These are phyloP conservation scores for Tilletia walkeri DNA, from an alignment of 1,284 basidiomycete genomes.

Conservation along the genomic window DNA sequence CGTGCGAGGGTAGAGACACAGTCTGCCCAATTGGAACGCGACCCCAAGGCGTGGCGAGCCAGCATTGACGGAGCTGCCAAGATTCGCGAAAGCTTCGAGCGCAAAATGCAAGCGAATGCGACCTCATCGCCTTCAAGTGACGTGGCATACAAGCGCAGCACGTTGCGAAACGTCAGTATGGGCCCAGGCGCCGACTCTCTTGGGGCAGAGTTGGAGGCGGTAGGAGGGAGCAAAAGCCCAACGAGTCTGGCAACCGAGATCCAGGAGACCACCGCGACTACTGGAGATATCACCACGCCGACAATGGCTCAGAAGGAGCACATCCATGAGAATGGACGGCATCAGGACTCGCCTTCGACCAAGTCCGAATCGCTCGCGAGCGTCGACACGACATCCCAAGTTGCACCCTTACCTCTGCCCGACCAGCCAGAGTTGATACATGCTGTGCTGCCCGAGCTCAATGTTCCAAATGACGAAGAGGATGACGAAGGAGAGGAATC, in stretches of 20 bases:
- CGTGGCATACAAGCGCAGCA: not conserved
- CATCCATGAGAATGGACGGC: not conserved
- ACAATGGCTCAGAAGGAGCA: not conserved
- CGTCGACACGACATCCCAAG: too few relatives aligned
- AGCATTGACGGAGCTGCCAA: constrained; percentile 48
- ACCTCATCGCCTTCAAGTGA: not conserved
- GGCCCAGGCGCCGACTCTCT: not conserved
- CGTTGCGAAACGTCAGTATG: not conserved
- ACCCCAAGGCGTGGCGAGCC: constrained; percentile 42
- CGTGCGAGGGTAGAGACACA: constrained; percentile 41
- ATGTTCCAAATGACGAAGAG: constrained; percentile 21
- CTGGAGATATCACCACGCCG: constrained; percentile 2
- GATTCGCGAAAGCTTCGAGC: constrained; percentile 47
- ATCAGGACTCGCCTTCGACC: not conserved
- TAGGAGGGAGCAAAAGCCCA: not conserved
- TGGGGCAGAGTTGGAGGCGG: too few relatives aligned
- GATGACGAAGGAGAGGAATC: constrained; percentile 25
- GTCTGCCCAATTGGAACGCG: constrained; percentile 41
- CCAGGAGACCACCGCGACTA: not conserved
- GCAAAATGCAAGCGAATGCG: constrained; percentile 33
- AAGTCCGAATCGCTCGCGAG: too few relatives aligned
- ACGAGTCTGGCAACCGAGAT: not conserved
- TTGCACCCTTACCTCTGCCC: not conserved
- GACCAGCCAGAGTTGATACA: not conserved
- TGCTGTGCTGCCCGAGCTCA: not conserved